These are phyloP conservation scores for Ceratocystis cubensis DNA, from an alignment of 2,329 filamentous ascomycete genomes.

Conservation along the genomic window DNA sequence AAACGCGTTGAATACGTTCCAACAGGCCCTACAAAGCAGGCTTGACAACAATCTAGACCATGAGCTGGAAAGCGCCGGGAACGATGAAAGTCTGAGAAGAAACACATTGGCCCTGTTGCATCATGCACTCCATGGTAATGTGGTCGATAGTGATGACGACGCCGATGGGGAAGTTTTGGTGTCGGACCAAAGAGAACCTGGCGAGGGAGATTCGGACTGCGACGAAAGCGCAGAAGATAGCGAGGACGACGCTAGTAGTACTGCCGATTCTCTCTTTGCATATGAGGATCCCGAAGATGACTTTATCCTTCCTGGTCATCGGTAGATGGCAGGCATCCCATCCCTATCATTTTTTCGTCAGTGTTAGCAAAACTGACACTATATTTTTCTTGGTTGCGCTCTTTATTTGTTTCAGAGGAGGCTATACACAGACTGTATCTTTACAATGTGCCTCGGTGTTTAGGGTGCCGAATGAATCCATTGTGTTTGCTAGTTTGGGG, in stretches of 20 bases:
- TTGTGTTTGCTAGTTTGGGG: background rate
- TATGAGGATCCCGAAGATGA: conserved; percentile 40
- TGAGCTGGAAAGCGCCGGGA: conserved; percentile 35
- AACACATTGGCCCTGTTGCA: conserved; percentile 18
- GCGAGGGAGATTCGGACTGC: background rate
- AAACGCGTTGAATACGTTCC: conserved; percentile 16
- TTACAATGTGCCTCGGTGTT: background rate
- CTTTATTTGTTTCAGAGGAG: background rate
- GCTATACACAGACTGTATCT: background rate
- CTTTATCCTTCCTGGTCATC: conserved; percentile 39
- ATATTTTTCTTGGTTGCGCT: background rate
- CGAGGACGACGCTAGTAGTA: conserved; percentile 34
- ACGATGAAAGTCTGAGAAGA: conserved; percentile 23
- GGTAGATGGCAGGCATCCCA: conserved; percentile 27
- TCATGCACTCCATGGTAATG: conserved; percentile 26
- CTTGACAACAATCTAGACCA: conserved; percentile 37
- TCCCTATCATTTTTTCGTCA: background rate
- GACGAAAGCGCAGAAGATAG: conserved; percentile 30
- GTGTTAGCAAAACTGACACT: background rate
- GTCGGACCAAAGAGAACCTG: background rate
- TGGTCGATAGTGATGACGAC: conserved; percentile 29
- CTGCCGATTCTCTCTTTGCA: conserved; percentile 27
- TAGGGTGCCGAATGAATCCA: background rate
- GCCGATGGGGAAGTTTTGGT: background rate
- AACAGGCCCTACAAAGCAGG: conserved; percentile 17